A percentile compares a stretch with the other conserved stretches of the same genome.
These are phyloP conservation scores for Daldinia grandis DNA, from an alignment of 495 filamentous ascomycete species.

Conservation along the genomic window DNA sequence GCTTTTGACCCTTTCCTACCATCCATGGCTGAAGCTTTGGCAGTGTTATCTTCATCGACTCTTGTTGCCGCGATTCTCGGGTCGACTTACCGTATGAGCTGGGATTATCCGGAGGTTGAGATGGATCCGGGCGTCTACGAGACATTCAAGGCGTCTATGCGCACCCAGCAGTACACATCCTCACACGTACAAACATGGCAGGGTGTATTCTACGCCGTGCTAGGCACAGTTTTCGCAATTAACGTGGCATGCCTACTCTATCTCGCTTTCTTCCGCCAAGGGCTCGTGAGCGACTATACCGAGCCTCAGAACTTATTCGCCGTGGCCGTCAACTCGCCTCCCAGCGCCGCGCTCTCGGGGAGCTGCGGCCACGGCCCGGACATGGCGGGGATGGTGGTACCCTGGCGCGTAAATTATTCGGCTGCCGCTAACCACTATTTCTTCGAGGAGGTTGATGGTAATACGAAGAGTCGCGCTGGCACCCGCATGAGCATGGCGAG, in stretches of 20 bases:
- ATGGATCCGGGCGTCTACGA: constrained; percentile 54
- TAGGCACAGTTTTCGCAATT: constrained; percentile 67
- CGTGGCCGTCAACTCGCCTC: constrained; percentile 73
- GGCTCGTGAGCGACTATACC: constrained; percentile 74
- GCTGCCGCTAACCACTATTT: constrained; percentile 51
- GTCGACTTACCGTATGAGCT: constrained; percentile 62
- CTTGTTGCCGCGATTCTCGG: constrained; percentile 62
- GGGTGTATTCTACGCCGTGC: constrained; percentile 67
- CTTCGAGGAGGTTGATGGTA: constrained; percentile 47
- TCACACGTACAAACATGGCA: constrained; percentile 66
- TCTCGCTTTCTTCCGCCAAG: constrained; percentile 54
- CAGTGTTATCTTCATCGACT: constrained; percentile 71
- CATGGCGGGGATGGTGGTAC: constrained; percentile 60
- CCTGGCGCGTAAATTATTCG: constrained; percentile 65
- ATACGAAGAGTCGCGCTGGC: background rate
- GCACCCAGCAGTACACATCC: constrained; percentile 68
- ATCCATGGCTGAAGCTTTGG: constrained; percentile 71
- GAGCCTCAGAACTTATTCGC: constrained; percentile 78
- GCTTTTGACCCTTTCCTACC: constrained; percentile 56
- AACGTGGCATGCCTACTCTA: constrained; percentile 69
- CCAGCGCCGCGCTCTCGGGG: constrained; percentile 61
- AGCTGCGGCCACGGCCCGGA: constrained; percentile 71
- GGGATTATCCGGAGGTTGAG: constrained; percentile 56
- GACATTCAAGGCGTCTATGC: constrained; percentile 64
- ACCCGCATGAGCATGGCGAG: constrained; percentile 15